Evolutionary conservation across 2,329 filamentous ascomycete genomes (phyloP), one percentile per base, ranked within the genome.

Genomic region (Aspergillus sp.): DNA sequence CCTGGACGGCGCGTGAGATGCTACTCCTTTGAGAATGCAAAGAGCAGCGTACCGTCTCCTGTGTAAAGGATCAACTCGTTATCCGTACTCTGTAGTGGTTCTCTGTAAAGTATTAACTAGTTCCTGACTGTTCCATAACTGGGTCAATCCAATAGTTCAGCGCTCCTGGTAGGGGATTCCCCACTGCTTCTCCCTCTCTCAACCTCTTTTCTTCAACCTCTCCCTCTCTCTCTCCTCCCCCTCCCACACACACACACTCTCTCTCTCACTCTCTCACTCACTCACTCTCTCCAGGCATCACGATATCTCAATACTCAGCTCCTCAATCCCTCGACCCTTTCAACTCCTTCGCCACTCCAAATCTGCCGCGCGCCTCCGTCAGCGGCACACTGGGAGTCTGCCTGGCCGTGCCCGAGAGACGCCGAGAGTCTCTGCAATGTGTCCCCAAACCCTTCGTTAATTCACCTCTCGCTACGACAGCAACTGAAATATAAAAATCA

Each of bases 391-490:
- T 43, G 41, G 33, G 42, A 44, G 46, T 48, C 43, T 44, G 39
- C 40, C 43, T 44, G 39, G 36, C 19, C 19, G 19, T 42, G 40
- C 28, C 40, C 29, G 40, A 42, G 29, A 8, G 6, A 12, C 10
- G 10, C 40, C 30, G 40, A 10, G 28, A 12, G n/a, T 29, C 40
- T 42, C 40, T 59, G 57, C 51, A 53, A 59, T 58, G 55, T 46
- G 49, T 48, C 35, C 29, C 41, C 40, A 36, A 34, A 45, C 45
- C 29, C 38, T 43, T 29, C 45, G 34, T 38, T 53, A 42, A 42
- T 19, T n/a, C 10, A 30, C n/a, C 12, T 42, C 40, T 42, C 40
- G n/a, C 10, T 48, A 49, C 41, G 29, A 45, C 50, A 8, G 8
- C n/a, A 39, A 39, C 45, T 50, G 2, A 32, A 32, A 32, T 1